phyloP scores from a whole-genome alignment of 1,284 basidiomycete genomes.

The Puccinia novopanici region DNA sequence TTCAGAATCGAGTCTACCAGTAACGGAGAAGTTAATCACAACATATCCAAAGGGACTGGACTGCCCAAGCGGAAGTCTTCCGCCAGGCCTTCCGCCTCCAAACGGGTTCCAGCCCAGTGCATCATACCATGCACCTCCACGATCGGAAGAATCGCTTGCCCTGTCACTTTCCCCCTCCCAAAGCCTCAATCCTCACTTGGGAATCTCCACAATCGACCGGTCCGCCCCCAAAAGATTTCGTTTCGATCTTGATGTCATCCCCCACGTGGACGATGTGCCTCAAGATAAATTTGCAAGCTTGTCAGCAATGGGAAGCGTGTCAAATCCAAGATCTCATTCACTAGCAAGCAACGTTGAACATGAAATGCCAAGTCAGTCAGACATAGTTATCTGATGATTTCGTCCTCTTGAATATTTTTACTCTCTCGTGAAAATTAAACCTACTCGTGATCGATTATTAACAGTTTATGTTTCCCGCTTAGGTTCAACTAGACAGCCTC shows the following conservation, averaged over 20 bases:
- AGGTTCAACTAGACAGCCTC: not conserved
- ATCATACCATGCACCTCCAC: not conserved
- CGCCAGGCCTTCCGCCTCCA: not conserved
- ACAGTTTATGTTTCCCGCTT: not conserved
- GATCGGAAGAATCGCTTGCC: not conserved
- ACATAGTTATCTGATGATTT: not conserved
- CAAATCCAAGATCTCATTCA: not conserved
- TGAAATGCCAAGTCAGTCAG: not conserved
- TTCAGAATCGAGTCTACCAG: not conserved
- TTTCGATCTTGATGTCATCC: not conserved
- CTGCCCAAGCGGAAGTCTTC: not conserved
- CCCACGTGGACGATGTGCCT: not conserved
- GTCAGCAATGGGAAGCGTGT: not conserved
- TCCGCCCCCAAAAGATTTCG: not conserved
- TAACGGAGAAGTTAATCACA: not conserved
- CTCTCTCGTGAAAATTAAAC: too few relatives aligned
- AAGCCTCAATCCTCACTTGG: not conserved
- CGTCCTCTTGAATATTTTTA: not conserved
- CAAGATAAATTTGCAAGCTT: not conserved
- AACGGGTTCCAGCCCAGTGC: not conserved
- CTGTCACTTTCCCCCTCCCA: not conserved
- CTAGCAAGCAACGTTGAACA: not conserved
- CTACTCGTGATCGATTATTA: not conserved
- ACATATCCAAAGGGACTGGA: not conserved
- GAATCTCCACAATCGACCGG: not conserved